A percentile compares a stretch with the other conserved stretches of the same genome.
These are phyloP conservation scores for Sextonia rubra DNA, from an alignment of 164 flowering plant species.

Conservation along the genomic window DNA sequence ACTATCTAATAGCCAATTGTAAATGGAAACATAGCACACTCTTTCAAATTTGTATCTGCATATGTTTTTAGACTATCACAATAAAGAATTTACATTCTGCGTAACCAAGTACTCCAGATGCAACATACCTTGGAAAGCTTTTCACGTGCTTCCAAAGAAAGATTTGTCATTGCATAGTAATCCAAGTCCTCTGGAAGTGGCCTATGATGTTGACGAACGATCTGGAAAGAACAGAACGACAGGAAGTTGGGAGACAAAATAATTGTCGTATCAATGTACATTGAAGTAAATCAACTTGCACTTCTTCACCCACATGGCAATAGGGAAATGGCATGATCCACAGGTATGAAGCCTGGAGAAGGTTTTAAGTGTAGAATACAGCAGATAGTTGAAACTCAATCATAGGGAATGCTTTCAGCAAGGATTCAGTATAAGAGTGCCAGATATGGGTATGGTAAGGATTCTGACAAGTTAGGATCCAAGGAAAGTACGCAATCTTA, in stretches of 20 bases:
- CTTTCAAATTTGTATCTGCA: background rate
- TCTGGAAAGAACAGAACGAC: conserved; percentile 30
- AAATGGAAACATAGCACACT: background rate
- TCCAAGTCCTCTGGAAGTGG: conserved; percentile 80
- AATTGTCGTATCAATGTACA: background rate
- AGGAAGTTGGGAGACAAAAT: background rate
- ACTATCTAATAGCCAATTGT: background rate
- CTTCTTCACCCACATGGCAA: background rate
- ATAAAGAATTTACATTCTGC: background rate
- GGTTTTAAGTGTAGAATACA: background rate
- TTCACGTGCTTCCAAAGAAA: conserved; percentile 86
- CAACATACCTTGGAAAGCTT: conserved; percentile 81
- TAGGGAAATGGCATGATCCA: no score
- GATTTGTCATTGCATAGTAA: conserved; percentile 74
- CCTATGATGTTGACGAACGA: conserved; percentile 76
- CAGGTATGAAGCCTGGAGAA: no score
- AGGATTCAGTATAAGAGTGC: background rate
- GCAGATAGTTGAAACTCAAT: background rate
- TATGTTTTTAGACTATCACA: background rate
- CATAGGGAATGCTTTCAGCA: no score
- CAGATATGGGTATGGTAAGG: background rate
- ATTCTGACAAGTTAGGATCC: no score
- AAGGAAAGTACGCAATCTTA: no score
- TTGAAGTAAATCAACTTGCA: background rate
- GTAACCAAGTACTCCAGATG: background rate